Conservation (phyloP, 1,284 basidiomycete species). For the Marasmius sp. region DNA sequence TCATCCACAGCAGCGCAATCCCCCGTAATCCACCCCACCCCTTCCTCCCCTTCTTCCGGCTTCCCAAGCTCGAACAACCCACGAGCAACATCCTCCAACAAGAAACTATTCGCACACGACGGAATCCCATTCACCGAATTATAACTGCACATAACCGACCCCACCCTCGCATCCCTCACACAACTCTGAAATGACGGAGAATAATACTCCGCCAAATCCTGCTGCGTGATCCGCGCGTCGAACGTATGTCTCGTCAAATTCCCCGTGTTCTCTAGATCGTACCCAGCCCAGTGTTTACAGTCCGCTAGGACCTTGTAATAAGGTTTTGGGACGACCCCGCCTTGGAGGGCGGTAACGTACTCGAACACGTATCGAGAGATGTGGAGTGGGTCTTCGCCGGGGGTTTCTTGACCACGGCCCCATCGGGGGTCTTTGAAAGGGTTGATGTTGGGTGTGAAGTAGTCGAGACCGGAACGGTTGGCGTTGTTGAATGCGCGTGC, state of each 20-base stretch:
- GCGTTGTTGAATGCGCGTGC: slow-evolving; percentile 57
- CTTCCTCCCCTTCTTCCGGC: slow-evolving; percentile 23
- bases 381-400: slow-evolving; percentile 58
- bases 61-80: slow-evolving; percentile 52
- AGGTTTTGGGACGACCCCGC: slow-evolving; percentile 49
- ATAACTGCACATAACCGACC: slow-evolving; percentile 60
- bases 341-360: slow-evolving; percentile 53
- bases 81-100: slow-evolving; percentile 51
- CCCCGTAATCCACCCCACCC: slow-evolving; percentile 38
- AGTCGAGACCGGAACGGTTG: slow-evolving; percentile 46
- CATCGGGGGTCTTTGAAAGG: slow-evolving; percentile 64
- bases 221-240: slow-evolving; percentile 50
- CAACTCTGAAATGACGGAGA: slow-evolving; percentile 55
- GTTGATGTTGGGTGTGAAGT: slow-evolving; percentile 61
- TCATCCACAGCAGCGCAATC: slow-evolving; percentile 32
- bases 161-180: slow-evolving; percentile 59
- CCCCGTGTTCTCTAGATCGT: slow-evolving; percentile 56
- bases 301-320: slow-evolving; percentile 52
- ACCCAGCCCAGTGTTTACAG: slow-evolving; percentile 60
- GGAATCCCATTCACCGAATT: slow-evolving; percentile 63
- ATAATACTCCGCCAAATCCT: slow-evolving; percentile 57
- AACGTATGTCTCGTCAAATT: slow-evolving; percentile 41
- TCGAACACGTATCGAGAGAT: slow-evolving; percentile 52
- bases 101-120: slow-evolving; percentile 49
- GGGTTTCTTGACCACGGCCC: slow-evolving; percentile 62